Base-by-base conservation (phyloP, 768 basidiomycete genomes). In the Suillus spraguei region DNA sequence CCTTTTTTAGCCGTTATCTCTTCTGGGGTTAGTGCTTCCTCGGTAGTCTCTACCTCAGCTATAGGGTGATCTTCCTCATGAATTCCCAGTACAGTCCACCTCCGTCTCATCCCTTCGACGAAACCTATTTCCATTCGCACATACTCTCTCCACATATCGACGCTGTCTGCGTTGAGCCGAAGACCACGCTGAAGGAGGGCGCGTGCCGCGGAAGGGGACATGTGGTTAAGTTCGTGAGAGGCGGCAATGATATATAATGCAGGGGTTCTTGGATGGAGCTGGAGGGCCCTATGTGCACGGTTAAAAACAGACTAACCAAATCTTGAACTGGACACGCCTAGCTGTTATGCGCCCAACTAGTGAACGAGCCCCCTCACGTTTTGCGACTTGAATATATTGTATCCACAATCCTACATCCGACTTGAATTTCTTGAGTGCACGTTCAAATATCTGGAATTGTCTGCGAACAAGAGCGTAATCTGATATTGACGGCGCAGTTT, bases 91-190 rank as follows among this genome's bases (percentile, higher is more conserved):
- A 92, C 79, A 52, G 81, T 86, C 94, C 93, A 95, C 59, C 95
- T 81, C 66, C 91, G 79, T 44, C 91, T 80, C 55, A 96, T 77
- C 16, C 85, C 85, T 78, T 97, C 94, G 9, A 94, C 80, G 74
- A 93, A 97, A 3, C 88, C 87, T 5, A 96, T 77, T 73, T 98
- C 95, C 86, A 97, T 93, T 72, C 88, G 88, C 66, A 94, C 87
- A 72, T 95, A 97, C 75, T 96, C 95, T 24, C 81, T 81, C 95
- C 95, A 98, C 75, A 98, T 80, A 62, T 89, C 87, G 38, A 84
- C 74, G 66, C 86, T 91, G 60, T 89, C 85, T 14, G 81, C 78
- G 67, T 94, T 90, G 56, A 97, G 74, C 41, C 95, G 84, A 53
- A 97, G 81, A 14, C 95, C 95, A 7, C 95, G 87, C 65, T 95